Base-by-base conservation (phyloP, 2,329 filamentous ascomycete genomes). In the Ascochyta clinopodiicola region DNA sequence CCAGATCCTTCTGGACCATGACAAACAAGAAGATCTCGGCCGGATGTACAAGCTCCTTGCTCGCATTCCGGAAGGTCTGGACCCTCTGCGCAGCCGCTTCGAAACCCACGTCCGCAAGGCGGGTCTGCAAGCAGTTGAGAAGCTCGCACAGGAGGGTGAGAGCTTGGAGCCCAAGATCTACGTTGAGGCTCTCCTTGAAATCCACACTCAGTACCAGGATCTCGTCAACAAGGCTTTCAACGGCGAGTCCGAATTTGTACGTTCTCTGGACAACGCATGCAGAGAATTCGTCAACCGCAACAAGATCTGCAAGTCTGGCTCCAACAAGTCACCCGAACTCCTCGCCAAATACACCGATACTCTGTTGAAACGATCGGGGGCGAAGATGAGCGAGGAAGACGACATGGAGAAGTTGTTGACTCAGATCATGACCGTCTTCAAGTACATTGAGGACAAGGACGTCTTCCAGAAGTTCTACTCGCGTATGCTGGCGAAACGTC, bases 401-500 rank as follows among this genome's bases (percentile, higher is more conserved):
- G 94, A 99, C 71, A 84, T 98, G 68, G 95, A 99, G 78, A 88
- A 89, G 63, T 89, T 92, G 29, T 81, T 98, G 27, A 87, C 86
- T 19, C 91, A 97, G 75, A 95, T 99, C 69, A 99, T 99, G 95
- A 97, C 94, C 1, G 92, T 99, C 51, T 99, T 99, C 86, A 98
- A 98, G 80, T 99, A 99, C 78, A 98, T 99, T 61, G 95, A 99
- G 75, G 96, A 99, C 79, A 99, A 99, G 82, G 95, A 99, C 71
- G 96, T 99, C 5, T 99, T 99, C 84, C 95, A 98, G 77, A 99
- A 98, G 77, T 99, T 97, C 79, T 99, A 99, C 79, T 96, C 94
- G 2, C 90, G 93, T 60, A 96, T 96, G 88, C 81, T 99, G 67
- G 95, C 95, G 44, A 92, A 96, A 75, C 92, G 95, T 68, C 81